These are phyloP conservation scores for Globisporangium acanthophoron DNA, from an alignment of 352 stramenopile species.

Conservation along the genomic window DNA sequence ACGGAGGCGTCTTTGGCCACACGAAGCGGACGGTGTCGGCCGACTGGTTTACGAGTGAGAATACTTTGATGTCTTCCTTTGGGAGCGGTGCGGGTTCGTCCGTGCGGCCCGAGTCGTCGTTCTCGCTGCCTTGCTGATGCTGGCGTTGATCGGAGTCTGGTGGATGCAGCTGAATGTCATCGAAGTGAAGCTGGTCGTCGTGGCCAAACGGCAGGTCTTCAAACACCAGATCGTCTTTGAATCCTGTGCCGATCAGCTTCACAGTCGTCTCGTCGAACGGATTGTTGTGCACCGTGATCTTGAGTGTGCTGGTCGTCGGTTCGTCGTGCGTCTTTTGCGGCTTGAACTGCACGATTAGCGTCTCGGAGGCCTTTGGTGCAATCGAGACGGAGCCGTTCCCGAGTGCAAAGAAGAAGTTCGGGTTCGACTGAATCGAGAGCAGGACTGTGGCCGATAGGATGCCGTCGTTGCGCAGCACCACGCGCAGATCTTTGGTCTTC, in stretches of 20 bases:
- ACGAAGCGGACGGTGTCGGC: constrained; percentile 60
- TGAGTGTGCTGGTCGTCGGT: constrained; percentile 38
- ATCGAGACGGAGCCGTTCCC: constrained; percentile 77
- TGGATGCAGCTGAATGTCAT: constrained; percentile 62
- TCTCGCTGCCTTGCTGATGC: background rate
- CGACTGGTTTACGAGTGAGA: constrained; percentile 74
- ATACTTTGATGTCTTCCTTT: constrained; percentile 53
- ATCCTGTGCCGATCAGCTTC: constrained; percentile 64
- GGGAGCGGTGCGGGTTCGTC: too few relatives aligned
- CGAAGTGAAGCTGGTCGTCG: constrained; percentile 84
- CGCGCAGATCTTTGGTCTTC: constrained; percentile 54
- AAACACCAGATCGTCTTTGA: constrained; percentile 82
- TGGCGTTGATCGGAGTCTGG: background rate
- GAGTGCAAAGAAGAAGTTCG: constrained; percentile 67
- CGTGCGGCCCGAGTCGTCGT: constrained; percentile 4
- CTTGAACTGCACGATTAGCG: constrained; percentile 76
- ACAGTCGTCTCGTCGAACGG: constrained; percentile 84
- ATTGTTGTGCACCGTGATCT: constrained; percentile 90
- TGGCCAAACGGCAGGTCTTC: constrained; percentile 75
- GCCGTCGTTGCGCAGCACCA: constrained; percentile 89
- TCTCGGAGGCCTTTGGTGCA: constrained; percentile 51
- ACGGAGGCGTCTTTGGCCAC: constrained; percentile 48
- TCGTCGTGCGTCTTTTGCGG: constrained; percentile 75
- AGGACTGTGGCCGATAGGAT: constrained; percentile 89
- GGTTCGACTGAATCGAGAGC: constrained; percentile 81